Conservation (phyloP, 2,329 filamentous ascomycete genomes). For the Uncinocarpus reesii region DNA sequence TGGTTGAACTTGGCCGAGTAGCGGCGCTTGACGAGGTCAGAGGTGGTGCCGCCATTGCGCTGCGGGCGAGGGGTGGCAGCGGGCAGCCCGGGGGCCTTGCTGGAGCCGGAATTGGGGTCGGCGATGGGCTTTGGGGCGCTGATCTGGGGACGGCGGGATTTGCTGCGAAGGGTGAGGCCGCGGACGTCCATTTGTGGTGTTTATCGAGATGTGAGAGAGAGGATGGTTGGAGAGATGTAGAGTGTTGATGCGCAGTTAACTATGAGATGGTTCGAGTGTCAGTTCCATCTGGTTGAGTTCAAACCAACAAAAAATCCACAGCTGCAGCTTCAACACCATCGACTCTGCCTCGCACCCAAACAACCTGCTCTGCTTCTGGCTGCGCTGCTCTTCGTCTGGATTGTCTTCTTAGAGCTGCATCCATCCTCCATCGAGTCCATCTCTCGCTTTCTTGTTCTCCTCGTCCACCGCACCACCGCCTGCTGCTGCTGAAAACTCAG, state of each 20-base stretch:
- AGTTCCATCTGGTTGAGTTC: too few species aligned
- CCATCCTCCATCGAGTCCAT: too few species aligned
- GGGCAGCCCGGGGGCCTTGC: slow-evolving; percentile 19
- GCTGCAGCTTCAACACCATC: too few species aligned
- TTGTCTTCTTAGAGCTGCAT: background rate
- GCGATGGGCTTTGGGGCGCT: slow-evolving; percentile 50
- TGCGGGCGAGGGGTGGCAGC: slow-evolving; percentile 25
- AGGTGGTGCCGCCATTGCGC: slow-evolving; percentile 46
- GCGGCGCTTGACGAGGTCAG: slow-evolving; percentile 82
- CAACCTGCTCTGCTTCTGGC: too few species aligned
- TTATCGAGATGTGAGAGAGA: background rate
- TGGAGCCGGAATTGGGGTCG: slow-evolving; percentile 21
- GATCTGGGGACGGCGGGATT: slow-evolving; percentile 48
- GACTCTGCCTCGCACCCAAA: too few species aligned
- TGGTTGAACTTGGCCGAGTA: slow-evolving; percentile 91
- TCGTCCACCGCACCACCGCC: too few species aligned
- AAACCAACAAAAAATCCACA: too few species aligned
- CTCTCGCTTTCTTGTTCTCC: too few species aligned
- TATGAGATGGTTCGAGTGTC: background rate
- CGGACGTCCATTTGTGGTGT: slow-evolving; percentile 39
- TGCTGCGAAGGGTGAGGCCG: slow-evolving; percentile 55
- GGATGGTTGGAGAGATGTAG: background rate
- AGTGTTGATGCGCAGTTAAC: background rate
- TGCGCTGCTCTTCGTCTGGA: too few species aligned
- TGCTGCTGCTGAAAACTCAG: background rate